A percentile compares a stretch with the other conserved stretches of the same genome.
phyloP scores from a whole-genome alignment of 192 early-diverging fungal genomes.

The Coemansia furcata region DNA sequence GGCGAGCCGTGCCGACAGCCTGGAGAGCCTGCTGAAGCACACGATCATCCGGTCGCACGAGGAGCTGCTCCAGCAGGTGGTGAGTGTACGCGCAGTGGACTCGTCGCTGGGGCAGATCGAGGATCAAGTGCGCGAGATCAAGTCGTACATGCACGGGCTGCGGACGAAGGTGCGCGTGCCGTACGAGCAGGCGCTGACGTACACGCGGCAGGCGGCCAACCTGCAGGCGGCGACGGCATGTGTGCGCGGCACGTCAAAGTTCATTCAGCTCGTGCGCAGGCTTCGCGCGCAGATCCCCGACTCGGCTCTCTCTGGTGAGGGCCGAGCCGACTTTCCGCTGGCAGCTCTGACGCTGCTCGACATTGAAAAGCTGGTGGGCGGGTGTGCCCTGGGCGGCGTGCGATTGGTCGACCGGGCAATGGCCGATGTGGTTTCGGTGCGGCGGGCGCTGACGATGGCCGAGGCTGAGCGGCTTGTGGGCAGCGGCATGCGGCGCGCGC shows the following conservation, averaged over 20 bases:
- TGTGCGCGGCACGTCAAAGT: slow-evolving; percentile 18
- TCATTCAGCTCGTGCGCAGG: slow-evolving; percentile 34
- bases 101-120: slow-evolving; percentile 26
- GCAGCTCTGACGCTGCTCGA: slow-evolving; percentile 41
- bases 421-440: background rate
- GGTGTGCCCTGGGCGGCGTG: slow-evolving; percentile 19
- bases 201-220: slow-evolving; percentile 19
- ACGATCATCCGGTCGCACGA: slow-evolving; percentile 11
- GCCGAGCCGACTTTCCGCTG: slow-evolving; percentile 21
- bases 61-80: slow-evolving; percentile 32
- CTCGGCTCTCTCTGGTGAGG: background rate
- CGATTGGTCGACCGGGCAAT: slow-evolving; percentile 22
- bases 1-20: slow-evolving; percentile 7
- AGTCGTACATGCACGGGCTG: slow-evolving; percentile 31
- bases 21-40: slow-evolving; percentile 20
- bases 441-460: slow-evolving; percentile 5
- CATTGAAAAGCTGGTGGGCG: slow-evolving; percentile 17
- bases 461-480: slow-evolving; percentile 24
- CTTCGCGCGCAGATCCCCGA: slow-evolving; percentile 25
- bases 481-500: slow-evolving; percentile 23
- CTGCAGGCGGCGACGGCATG: slow-evolving; percentile 24
- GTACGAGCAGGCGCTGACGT: slow-evolving; percentile 28
- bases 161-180: slow-evolving; percentile 40
- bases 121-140: slow-evolving; percentile 41
- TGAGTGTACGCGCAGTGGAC: slow-evolving; percentile 27